Base-by-base conservation (phyloP, 805 yeast genomes). In the Lachancea fermentati region DNA sequence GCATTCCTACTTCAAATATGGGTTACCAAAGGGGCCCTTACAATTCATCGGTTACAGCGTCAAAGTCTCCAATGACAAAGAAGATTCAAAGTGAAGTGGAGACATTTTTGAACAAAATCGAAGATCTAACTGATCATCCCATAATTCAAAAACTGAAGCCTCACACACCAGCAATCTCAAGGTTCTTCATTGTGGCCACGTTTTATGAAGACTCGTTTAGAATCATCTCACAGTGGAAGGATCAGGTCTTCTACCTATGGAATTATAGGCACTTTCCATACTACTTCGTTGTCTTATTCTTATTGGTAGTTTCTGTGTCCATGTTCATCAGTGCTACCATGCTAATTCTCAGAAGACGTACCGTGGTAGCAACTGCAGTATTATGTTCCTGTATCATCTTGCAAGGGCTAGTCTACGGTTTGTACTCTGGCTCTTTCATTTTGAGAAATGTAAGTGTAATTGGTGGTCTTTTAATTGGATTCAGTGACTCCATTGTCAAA, bases 131-230 rank as follows among this genome's bases (percentile, higher is more conserved):
- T 73, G 81, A 66, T 59, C 67, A 41, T 63, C 78, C 68, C 52
- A 65, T 39, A 60, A 72, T 49, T 68, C 76, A 38, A 19, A 47
- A 45, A 25, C 57, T 81, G 33, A 80, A 73, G 58, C 91, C 91
- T 0, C 81, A 78, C 54, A 81, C 89, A 36, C 97, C 97, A 6
- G 79, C 79, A 16, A 76, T 91, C 53, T 97, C 96, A 29, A 74
- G 97, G 43, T 78, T 85, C 45, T 76, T 89, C 49, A 89, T 91
- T 46, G 96, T 91, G 41, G 95, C 95, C 36, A 93, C 97, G 0
- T 91, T 89, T 60, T 76, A 79, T 50, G 97, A 91, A 65, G 97
- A 93, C 58, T 76, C 95, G 3, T 60, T 81, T 39, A 76, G 98
- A 62, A 85, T 91, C 54, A 52, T 79, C 39, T 67, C 87, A 4